Conservation (phyloP, 2,329 filamentous ascomycete genomes). For the Lasiodiplodia sp. region DNA sequence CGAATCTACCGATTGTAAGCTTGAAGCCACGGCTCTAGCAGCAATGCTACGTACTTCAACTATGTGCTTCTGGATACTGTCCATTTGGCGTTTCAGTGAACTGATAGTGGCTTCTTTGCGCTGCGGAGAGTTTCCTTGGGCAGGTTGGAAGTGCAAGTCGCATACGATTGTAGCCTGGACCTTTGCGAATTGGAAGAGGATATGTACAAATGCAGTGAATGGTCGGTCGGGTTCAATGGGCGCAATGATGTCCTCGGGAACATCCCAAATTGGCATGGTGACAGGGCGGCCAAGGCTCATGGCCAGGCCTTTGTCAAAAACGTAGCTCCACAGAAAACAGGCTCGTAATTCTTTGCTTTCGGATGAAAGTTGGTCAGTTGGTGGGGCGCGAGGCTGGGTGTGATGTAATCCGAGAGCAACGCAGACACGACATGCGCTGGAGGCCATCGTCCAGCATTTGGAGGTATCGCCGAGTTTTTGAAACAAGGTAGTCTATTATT, state of each 20-base stretch:
- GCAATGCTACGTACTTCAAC: slow-evolving; percentile 32
- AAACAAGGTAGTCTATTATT: slow-evolving; percentile 39
- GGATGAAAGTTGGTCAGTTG: slow-evolving; percentile 33
- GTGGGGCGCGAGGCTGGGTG: slow-evolving; percentile 26
- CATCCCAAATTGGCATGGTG: slow-evolving; percentile 39
- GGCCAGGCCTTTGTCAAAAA: slow-evolving; percentile 43
- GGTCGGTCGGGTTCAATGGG: slow-evolving; percentile 37
- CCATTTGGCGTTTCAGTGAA: slow-evolving; percentile 36
- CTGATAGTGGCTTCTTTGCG: slow-evolving; percentile 30
- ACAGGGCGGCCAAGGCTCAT: slow-evolving; percentile 41
- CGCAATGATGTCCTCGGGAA: slow-evolving; percentile 39
- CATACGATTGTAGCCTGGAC: slow-evolving; percentile 40
- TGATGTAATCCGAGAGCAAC: slow-evolving; percentile 42
- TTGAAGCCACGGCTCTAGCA: slow-evolving; percentile 5
- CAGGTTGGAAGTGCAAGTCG: slow-evolving; percentile 24
- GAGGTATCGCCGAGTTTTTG: slow-evolving; percentile 44
- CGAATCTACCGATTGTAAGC: slow-evolving; percentile 37
- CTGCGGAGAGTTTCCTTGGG: slow-evolving; percentile 37
- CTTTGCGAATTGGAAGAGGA: slow-evolving; percentile 40
- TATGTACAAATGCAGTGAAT: slow-evolving; percentile 37
- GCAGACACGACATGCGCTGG: slow-evolving; percentile 42
- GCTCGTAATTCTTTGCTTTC: slow-evolving; percentile 39
- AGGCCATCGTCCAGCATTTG: slow-evolving; percentile 42
- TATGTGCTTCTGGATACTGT: slow-evolving; percentile 36
- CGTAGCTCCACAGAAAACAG: slow-evolving; percentile 41